Conservation (phyloP, 768 basidiomycete species). For the Sutorius australiensis region DNA sequence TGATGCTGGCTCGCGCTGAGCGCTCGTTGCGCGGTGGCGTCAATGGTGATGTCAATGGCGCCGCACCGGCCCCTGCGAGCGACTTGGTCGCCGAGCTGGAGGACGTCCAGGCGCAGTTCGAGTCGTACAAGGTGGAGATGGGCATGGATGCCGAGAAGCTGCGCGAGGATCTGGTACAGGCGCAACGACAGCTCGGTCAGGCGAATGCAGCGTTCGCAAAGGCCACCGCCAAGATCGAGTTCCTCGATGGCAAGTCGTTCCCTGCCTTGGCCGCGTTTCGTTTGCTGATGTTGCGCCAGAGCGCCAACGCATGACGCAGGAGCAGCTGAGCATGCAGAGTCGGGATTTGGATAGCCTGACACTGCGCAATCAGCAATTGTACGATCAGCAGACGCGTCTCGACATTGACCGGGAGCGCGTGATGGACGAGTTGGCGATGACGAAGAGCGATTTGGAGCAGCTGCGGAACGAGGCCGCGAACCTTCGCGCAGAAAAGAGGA, state of each 20-base stretch:
- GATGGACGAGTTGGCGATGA: slow-evolving; percentile 58
- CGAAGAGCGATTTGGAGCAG: slow-evolving; percentile 64
- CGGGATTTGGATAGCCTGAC: slow-evolving; percentile 63
- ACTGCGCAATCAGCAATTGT: slow-evolving; percentile 68
- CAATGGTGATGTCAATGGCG: slow-evolving; percentile 34
- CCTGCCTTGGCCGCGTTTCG: no score
- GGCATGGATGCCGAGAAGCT: slow-evolving; percentile 68
- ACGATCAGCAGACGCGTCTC: slow-evolving; percentile 67
- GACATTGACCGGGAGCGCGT: slow-evolving; percentile 74
- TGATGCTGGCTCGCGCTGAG: slow-evolving; percentile 61
- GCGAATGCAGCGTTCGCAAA: slow-evolving; percentile 71
- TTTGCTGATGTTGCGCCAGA: slow-evolving; percentile 38
- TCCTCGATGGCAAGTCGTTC: slow-evolving; percentile 57
- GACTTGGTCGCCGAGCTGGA: slow-evolving; percentile 59
- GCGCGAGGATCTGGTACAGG: slow-evolving; percentile 61
- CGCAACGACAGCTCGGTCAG: slow-evolving; percentile 67
- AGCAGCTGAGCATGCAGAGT: slow-evolving; percentile 58
- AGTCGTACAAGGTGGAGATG: slow-evolving; percentile 76
- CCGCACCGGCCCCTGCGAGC: slow-evolving; percentile 15
- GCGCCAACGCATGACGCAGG: slow-evolving; percentile 66
- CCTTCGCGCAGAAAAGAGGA: slow-evolving; percentile 88
- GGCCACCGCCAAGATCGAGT: slow-evolving; percentile 78
- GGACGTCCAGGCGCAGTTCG: slow-evolving; percentile 76
- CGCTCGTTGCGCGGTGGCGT: slow-evolving; percentile 16
- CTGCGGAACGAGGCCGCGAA: slow-evolving; percentile 84